Base-by-base conservation (phyloP, 305 asterid genomes). In the Fraxinus latifolia region DNA sequence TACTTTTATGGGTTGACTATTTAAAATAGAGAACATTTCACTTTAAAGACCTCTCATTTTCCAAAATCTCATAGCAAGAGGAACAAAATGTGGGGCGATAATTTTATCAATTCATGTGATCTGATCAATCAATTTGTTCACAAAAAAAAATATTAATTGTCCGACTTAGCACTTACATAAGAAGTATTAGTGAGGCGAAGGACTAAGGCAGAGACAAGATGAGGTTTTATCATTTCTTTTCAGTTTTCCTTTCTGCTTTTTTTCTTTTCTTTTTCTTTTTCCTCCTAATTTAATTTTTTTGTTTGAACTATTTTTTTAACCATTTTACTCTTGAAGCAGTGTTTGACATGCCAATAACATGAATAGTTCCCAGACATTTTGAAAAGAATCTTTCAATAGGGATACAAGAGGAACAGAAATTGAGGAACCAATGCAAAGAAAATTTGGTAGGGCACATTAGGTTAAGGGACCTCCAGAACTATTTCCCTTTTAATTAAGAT, bases 401-500 rank as follows among this genome's bases (percentile, higher is more conserved):
- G 71, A 62, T 25, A 65, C 72, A 65, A 65, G 17, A 65, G n/a
- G 33, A 25, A 65, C 15, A 55, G 23, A 32, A 9, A 12, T 36
- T 65, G 34, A 78, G 11, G 44, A 58, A 36, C 25, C 34, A 75
- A 15, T 50, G 50, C 36, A 47, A 75, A 75, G 34, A 6, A 47
- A 19, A 34, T 42, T 19, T 27, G 62, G 9, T 75, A 11, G 3
- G 44, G 36, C 34, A 67, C 29, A 79, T 79, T 37, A 17, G 53
- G 6, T 23, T 67, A 50, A 15, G 21, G 60, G 60, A 50, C 70
- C 50, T 29, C 31, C 58, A 60, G 34, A 82, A 70, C 80, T 60
- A 29, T 75, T 50, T 39, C 60, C 36, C 77, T 60, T 25, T 78
- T 27, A 42, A 78, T 71, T 42, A 73, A 55, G 55, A 47, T 71